Base-by-base conservation (phyloP, 805 yeast species). In the Pichia nanzhaoensis region DNA sequence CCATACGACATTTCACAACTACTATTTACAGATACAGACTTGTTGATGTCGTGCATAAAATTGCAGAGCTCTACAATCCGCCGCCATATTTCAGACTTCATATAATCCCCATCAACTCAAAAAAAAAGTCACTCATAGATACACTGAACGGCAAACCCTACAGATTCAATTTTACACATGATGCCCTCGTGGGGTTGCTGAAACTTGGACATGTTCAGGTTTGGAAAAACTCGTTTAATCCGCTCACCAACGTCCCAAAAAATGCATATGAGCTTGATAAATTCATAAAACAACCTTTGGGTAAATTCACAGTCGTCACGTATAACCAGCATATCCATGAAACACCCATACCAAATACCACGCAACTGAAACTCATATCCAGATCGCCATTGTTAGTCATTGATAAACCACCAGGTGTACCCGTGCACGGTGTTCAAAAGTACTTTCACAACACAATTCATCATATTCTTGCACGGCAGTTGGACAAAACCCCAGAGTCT, bases 401-500 rank as follows among this genome's bases (percentile, higher is more conserved):
- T 7, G 59, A 70, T 51, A 75, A 75, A 50, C 79, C 80, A 0
- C 57, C 67, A 1, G 79, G 79, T 0, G 59, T 74, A 4, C 78
- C 80, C 3, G 72, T 77, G 1, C 80, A 75, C 51, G 78, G 79
- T 0, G 67, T 73, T 3, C 71, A 73, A 17, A 64, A 58, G 35
- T 74, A 67, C 52, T 51, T 57, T 42, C 62, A 68, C 51, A 75
- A 74, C 52, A 59, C 73, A 3, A 48, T 75, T n/a, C 65, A 70
- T 4, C 75, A 71, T 53, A 67, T 73, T 3, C 41, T 73, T 33
- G 65, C 69, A 44, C 48, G 58, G 27, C 70, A 68, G 12, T 27
- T 39, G 9, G 37, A 31, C 4, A 14, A 31, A 10, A 3, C 24
- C 8, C 20, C 7, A 19, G 17, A 21, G 16, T 18, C 33, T 53